These are phyloP conservation scores for Colletotrichum musae DNA, from an alignment of 2,329 filamentous ascomycete species.

Conservation along the genomic window DNA sequence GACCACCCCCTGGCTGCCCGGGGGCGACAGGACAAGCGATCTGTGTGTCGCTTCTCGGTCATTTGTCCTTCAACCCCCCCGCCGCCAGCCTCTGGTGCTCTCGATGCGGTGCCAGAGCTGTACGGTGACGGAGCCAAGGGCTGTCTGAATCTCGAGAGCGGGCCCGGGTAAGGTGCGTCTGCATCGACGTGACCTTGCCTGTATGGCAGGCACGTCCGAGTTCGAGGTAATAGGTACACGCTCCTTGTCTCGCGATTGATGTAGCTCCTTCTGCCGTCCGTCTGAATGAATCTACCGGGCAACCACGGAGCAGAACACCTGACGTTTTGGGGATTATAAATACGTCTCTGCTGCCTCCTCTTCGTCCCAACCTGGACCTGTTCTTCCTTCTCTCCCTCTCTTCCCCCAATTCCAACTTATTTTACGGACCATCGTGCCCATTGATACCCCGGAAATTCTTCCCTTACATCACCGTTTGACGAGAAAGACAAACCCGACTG, in stretches of 20 bases:
- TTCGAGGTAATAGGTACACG: not conserved
- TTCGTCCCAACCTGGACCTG: not conserved
- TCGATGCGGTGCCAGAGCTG: conserved; percentile 25
- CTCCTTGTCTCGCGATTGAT: not conserved
- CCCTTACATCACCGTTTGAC: not conserved
- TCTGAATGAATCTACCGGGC: conserved; percentile 17
- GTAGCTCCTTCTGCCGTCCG: conserved; percentile 6
- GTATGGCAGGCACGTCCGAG: not conserved
- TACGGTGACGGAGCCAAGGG: conserved; percentile 36
- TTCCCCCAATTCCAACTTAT: conserved; percentile 14
- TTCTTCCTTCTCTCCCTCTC: conserved; percentile 7
- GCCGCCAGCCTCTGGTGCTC: conserved; percentile 12
- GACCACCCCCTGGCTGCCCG: conserved; percentile 26
- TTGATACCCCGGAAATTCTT: conserved; percentile 27
- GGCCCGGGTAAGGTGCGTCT: not conserved
- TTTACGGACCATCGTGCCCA: conserved; percentile 4
- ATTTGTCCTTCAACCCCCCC: conserved; percentile 20
- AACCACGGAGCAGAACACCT: conserved; percentile 12
- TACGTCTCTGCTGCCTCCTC: conserved; percentile 19
- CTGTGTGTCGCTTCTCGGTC: conserved; percentile 32
- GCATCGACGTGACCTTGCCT: not conserved
- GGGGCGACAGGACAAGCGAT: conserved; percentile 16
- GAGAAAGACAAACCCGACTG: conserved; percentile 14
- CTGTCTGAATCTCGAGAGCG: conserved; percentile 21
- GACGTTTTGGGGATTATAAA: conserved; percentile 30